A percentile compares a stretch with the other conserved stretches of the same genome.
Evolutionary conservation across 75 land plant genomes (phyloP).

Genomic region (Adiantum capillusveneris): DNA sequence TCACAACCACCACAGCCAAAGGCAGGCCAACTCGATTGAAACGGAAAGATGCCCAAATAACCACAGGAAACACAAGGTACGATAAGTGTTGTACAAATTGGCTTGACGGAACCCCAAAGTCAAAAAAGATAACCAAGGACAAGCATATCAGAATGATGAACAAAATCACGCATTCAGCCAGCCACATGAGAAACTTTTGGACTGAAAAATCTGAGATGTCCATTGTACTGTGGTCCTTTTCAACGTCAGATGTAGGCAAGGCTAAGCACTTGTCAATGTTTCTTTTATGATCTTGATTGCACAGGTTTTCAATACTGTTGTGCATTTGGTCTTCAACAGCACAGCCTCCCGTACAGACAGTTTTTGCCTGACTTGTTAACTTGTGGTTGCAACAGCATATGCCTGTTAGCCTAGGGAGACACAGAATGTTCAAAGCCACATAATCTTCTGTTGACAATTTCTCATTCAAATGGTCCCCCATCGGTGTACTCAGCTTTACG

Average conservation of each 20-base stretch:
- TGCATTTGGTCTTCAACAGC: not conserved
- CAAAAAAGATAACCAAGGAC: constrained; percentile 33
- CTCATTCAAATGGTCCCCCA: no score
- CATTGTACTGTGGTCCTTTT: not conserved
- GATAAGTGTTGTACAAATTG: constrained; percentile 25
- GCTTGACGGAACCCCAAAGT: constrained; percentile 7
- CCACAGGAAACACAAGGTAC: constrained; percentile 38
- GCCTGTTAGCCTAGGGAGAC: no score
- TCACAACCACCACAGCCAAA: constrained; percentile 39
- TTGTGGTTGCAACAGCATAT: no score
- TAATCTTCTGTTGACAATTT: no score
- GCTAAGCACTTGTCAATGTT: no score
- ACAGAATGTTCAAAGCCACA: no score
- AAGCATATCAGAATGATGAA: constrained; percentile 29
- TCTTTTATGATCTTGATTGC: not conserved
- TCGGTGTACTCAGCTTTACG: no score
- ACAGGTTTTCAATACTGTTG: not conserved
- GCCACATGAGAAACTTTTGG: constrained; percentile 13
- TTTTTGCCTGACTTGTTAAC: no score
- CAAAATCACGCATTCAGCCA: constrained; percentile 26
- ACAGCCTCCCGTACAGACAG: not conserved
- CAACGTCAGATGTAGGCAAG: not conserved
- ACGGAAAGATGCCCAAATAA: constrained; percentile 47
- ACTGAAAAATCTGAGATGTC: constrained; percentile 9
- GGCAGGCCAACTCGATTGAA: constrained; percentile 42